Evolutionary conservation across 371 early-diverging fungal genomes (phyloP).

Genomic region (Basidiobolus heterosporus): DNA sequence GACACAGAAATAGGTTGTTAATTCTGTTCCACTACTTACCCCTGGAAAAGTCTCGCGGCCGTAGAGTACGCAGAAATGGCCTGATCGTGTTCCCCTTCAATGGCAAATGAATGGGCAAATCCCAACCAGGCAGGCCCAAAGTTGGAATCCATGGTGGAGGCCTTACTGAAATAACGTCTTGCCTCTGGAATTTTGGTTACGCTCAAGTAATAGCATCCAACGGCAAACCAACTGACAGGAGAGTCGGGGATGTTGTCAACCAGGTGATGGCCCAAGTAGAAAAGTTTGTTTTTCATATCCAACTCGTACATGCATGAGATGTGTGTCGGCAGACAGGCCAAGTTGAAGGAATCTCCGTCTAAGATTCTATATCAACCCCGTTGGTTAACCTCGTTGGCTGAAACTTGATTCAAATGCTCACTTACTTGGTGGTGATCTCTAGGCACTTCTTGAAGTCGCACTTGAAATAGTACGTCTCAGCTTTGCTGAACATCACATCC

Average conservation of each 20-base stretch:
- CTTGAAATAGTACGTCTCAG: conserved; percentile 31
- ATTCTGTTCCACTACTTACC: conserved; percentile 21
- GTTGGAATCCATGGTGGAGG: conserved; percentile 33
- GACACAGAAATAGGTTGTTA: background rate
- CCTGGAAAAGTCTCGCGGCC: conserved; percentile 37
- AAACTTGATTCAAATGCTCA: background rate
- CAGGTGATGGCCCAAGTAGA: conserved; percentile 37
- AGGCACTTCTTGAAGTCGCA: conserved; percentile 34
- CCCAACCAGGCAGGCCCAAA: conserved; percentile 63
- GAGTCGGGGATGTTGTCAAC: conserved; percentile 28
- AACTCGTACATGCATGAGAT: conserved; percentile 45
- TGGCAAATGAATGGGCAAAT: conserved; percentile 60
- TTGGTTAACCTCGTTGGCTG: background rate
- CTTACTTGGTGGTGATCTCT: conserved; percentile 33
- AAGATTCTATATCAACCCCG: conserved; percentile 22
- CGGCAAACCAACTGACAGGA: conserved; percentile 48
- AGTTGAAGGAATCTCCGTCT: conserved; percentile 34
- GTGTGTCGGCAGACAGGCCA: conserved; percentile 34
- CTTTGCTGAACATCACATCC: conserved; percentile 38
- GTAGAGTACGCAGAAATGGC: conserved; percentile 57
- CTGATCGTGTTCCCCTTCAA: conserved; percentile 55
- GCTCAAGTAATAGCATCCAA: conserved; percentile 53
- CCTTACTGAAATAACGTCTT: conserved; percentile 37
- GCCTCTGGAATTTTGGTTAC: conserved; percentile 38
- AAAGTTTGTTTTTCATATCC: conserved; percentile 35